Conservation (phyloP, 1,139 yeast genomes). For the Insectozyma bohioensis region DNA sequence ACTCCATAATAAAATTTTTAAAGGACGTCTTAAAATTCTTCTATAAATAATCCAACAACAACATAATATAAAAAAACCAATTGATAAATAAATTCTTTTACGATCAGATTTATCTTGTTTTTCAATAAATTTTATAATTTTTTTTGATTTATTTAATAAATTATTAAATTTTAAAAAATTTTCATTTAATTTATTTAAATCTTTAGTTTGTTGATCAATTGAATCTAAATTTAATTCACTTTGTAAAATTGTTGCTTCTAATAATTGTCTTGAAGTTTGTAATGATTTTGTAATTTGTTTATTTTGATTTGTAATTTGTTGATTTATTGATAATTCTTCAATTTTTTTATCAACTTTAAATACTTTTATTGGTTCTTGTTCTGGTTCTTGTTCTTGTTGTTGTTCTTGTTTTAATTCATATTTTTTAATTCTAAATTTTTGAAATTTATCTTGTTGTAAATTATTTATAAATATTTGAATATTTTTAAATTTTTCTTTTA, state of each 20-base stretch:
- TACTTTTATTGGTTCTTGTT: conserved; percentile 3
- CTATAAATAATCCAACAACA: conserved; percentile 67
- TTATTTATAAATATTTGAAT: conserved; percentile 26
- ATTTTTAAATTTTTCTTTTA: conserved; percentile 24
- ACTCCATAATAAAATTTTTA: conserved; percentile 58
- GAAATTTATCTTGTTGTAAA: conserved; percentile 26
- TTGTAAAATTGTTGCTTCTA: conserved; percentile 55
- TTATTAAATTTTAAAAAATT: conserved; percentile 55
- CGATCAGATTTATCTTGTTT: conserved; percentile 67
- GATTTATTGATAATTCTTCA: conserved; percentile 20
- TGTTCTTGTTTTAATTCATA: conserved; percentile 12
- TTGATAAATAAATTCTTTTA: conserved; percentile 54
- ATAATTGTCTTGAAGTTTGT: conserved; percentile 53
- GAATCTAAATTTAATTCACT: conserved; percentile 63
- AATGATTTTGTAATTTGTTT: conserved; percentile 55
- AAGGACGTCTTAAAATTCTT: conserved; percentile 58
- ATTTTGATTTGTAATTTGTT: conserved; percentile 45
- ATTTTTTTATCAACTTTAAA: conserved; percentile 17
- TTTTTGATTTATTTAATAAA: conserved; percentile 52
- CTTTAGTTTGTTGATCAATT: conserved; percentile 57
- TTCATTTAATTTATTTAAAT: conserved; percentile 48
- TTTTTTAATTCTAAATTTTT: conserved; percentile 26
- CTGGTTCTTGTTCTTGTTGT: conserved; percentile 6
- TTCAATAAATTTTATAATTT: conserved; percentile 62
- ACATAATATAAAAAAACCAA: conserved; percentile 57